Conservation (phyloP, 2,329 filamentous ascomycete species). For the Diaporthe ampelina region DNA sequence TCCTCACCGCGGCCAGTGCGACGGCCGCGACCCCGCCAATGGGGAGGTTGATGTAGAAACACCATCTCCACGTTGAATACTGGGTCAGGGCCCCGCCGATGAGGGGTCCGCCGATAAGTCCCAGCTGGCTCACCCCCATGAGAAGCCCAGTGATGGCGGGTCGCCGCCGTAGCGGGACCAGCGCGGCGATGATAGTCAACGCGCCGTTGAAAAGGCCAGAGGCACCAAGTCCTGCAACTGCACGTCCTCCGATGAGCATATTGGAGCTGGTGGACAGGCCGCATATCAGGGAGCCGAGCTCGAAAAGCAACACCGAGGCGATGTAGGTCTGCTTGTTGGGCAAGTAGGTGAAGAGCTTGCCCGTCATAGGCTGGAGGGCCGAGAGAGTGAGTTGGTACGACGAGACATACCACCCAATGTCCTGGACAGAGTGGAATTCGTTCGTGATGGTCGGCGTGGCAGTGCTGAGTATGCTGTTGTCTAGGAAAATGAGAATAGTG, state of each 20-base stretch:
- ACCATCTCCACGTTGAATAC: constrained; percentile 52
- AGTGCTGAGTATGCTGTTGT: constrained; percentile 30
- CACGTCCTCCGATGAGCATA: constrained; percentile 36
- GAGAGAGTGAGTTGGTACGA: constrained; percentile 50
- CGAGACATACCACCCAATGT: constrained; percentile 59
- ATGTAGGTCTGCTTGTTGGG: constrained; percentile 53
- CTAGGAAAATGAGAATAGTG: constrained; percentile 7
- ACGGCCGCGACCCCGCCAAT: constrained; percentile 37
- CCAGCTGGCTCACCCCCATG: constrained; percentile 45
- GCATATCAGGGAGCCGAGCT: constrained; percentile 61
- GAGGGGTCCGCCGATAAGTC: constrained; percentile 40
- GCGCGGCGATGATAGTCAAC: constrained; percentile 53
- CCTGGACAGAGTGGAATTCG: constrained; percentile 52
- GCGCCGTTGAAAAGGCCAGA: constrained; percentile 37
- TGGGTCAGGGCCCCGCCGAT: constrained; percentile 38
- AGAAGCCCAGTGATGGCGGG: constrained; percentile 47
- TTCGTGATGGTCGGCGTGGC: constrained; percentile 51
- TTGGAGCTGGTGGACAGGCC: constrained; percentile 30
- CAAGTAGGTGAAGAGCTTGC: constrained; percentile 52
- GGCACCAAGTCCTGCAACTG: constrained; percentile 37
- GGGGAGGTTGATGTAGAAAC: constrained; percentile 54
- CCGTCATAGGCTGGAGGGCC: constrained; percentile 50
- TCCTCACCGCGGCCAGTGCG: constrained; percentile 48
- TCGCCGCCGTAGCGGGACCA: constrained; percentile 55
- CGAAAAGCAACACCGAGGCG: constrained; percentile 53